A percentile compares a stretch with the other conserved stretches of the same genome.
Conservation (phyloP, 2,329 filamentous ascomycete genomes). For the Aspergillus alliaceus region DNA sequence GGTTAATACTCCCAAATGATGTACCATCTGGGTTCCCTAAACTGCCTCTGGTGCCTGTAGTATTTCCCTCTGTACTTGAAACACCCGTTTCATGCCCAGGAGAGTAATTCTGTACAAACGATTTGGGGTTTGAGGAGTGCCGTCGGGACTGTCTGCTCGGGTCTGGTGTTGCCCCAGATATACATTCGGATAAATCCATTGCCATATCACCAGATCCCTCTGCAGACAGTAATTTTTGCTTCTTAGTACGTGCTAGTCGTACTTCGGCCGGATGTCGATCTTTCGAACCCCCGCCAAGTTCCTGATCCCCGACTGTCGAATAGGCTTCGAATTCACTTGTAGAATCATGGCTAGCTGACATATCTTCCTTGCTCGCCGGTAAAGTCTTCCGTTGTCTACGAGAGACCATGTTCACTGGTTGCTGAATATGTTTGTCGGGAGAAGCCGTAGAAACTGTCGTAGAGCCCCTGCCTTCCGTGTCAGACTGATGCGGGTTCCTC, state of each 20-base stretch:
- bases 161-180: conserved; percentile 6
- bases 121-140: conserved; percentile 33
- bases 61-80: background rate
- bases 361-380: conserved; percentile 15
- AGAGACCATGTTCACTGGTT: conserved; percentile 26
- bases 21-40: background rate
- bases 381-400: conserved; percentile 33
- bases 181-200: background rate
- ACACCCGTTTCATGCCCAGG: background rate
- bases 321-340: background rate
- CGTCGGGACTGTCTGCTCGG: conserved; percentile 27
- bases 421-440: conserved; percentile 9
- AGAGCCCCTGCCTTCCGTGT: conserved; percentile 16
- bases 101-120: conserved; percentile 5
- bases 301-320: background rate
- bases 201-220: background rate
- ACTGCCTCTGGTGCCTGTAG: background rate
- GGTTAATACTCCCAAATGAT: background rate
- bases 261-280: background rate
- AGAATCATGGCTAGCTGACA: background rate
- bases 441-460: conserved; percentile 18
- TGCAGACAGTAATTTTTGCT: too few relatives aligned
- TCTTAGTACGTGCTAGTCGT: background rate
- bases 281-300: background rate
- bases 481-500: conserved; percentile 12